Percentiles rank a stretch among this genome's conserved stretches.
Evolutionary conservation across 73 alveolate genomes (phyloP).

Genomic region (Durusdinium trenchii): DNA sequence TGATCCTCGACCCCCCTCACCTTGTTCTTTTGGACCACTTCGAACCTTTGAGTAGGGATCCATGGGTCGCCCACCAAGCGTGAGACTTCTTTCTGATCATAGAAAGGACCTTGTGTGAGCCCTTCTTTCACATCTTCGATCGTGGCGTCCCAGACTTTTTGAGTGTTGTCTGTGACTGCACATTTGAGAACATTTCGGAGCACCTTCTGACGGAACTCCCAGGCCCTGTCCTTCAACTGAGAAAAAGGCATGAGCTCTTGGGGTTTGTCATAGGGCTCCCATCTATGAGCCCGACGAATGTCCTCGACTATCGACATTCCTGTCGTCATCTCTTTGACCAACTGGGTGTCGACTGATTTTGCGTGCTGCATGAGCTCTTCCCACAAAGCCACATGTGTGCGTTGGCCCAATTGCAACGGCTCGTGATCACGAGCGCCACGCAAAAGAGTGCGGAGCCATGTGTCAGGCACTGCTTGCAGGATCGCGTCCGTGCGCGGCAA

Average conservation of each 20-base stretch:
- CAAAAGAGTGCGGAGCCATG: background rate
- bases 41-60: too few relatives aligned
- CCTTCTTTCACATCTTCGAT: background rate
- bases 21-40: too few relatives aligned
- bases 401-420: background rate
- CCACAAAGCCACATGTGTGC: background rate
- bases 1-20: background rate
- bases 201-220: background rate
- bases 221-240: background rate
- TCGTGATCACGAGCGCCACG: background rate
- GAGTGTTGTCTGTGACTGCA: background rate
- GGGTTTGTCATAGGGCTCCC: background rate
- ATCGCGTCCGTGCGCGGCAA: background rate
- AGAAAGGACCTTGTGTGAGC: background rate
- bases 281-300: background rate
- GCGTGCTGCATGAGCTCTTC: background rate
- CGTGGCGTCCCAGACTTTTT: slow-evolving; percentile 2
- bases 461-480: background rate
- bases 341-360: background rate
- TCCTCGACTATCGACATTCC: background rate
- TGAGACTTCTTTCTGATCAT: background rate
- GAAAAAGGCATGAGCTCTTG: background rate
- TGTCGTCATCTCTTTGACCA: background rate
- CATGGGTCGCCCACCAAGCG: background rate
- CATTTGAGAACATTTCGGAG: background rate